phyloP scores from a whole-genome alignment of 192 early-diverging fungal genomes.

The Rhizoclosmatium sp. region DNA sequence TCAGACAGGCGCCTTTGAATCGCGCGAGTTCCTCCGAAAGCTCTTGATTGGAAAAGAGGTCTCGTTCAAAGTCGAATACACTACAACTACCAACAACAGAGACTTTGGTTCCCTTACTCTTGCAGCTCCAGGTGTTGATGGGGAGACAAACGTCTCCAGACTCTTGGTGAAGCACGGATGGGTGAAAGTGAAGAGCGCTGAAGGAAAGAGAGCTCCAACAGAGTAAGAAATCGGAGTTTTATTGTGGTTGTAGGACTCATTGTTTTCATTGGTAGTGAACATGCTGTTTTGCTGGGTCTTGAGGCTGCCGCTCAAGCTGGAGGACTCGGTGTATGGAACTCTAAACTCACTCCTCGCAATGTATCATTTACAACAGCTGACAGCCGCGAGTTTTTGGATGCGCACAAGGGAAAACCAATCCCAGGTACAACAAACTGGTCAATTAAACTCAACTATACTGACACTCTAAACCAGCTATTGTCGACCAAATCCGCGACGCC shows the following conservation, averaged over 20 bases:
- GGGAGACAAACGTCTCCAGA: slow-evolving; percentile 73
- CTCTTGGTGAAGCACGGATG: slow-evolving; percentile 83
- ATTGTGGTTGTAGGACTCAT: background rate
- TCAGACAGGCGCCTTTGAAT: slow-evolving; percentile 70
- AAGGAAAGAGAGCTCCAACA: slow-evolving; percentile 45
- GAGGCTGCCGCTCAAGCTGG: slow-evolving; percentile 78
- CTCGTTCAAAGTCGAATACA: slow-evolving; percentile 82
- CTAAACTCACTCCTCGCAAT: slow-evolving; percentile 43
- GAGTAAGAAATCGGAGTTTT: slow-evolving; percentile 47
- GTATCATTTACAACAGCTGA: slow-evolving; percentile 55
- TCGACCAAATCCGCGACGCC: slow-evolving; percentile 97
- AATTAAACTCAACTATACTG: background rate
- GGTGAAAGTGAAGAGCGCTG: slow-evolving; percentile 72
- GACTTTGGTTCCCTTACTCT: slow-evolving; percentile 63
- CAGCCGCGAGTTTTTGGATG: slow-evolving; percentile 73
- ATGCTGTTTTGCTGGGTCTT: slow-evolving; percentile 55
- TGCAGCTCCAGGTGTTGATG: slow-evolving; percentile 54
- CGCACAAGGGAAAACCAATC: slow-evolving; percentile 81
- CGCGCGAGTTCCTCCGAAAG: slow-evolving; percentile 89
- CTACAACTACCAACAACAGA: slow-evolving; percentile 65
- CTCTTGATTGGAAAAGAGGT: slow-evolving; percentile 91
- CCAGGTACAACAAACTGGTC: slow-evolving; percentile 55
- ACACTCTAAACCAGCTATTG: slow-evolving; percentile 60
- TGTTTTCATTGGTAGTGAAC: slow-evolving; percentile 50
- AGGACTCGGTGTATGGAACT: slow-evolving; percentile 81